Conservation (phyloP, 2,329 filamentous ascomycete species). For the Phyllosticta paracitricarpa region DNA sequence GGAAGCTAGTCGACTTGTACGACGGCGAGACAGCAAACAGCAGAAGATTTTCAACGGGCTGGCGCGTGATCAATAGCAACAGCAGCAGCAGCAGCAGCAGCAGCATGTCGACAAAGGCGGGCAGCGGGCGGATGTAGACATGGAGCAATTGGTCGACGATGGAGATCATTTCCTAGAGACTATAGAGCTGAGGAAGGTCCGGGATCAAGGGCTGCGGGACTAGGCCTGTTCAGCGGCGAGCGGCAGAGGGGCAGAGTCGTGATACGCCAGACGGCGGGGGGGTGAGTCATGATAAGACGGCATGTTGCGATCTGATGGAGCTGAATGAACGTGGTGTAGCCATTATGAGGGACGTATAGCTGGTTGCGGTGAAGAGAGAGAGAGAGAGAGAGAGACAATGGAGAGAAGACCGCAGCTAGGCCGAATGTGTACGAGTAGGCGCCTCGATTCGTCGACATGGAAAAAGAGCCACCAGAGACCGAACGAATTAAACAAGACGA, state of each 20-base stretch:
- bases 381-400: background rate
- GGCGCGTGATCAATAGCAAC: slow-evolving; percentile 9
- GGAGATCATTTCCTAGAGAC: slow-evolving; percentile 4
- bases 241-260: background rate
- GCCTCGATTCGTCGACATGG: no score
- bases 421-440: background rate
- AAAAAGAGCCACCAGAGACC: background rate
- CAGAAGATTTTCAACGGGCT: background rate
- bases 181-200: background rate
- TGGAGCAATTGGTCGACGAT: background rate
- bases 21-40: background rate
- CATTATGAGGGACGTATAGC: background rate
- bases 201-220: slow-evolving; percentile 7
- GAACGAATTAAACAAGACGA: background rate
- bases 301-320: background rate
- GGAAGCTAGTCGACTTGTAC: background rate
- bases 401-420: background rate
- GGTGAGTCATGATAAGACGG: background rate
- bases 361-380: background rate
- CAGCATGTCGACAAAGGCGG: background rate
- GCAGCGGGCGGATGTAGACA: background rate
- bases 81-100: background rate
- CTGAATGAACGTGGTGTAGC: background rate
- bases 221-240: slow-evolving; percentile 7
- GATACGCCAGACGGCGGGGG: background rate